Conservation (phyloP, 2,329 filamentous ascomycete species). For the Ramularia collo-cygni region DNA sequence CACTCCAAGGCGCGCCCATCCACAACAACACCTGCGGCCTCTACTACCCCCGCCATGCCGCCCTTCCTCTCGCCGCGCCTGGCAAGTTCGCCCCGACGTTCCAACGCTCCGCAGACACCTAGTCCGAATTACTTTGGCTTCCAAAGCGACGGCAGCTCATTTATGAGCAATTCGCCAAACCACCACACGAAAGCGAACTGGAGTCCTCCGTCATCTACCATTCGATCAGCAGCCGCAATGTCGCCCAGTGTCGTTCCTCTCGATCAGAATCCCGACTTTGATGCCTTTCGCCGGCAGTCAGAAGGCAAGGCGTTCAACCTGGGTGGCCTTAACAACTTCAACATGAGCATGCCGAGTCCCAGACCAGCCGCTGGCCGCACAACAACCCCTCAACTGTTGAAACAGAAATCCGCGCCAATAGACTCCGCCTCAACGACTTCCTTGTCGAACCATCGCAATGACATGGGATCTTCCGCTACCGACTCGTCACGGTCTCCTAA, state of each 20-base stretch:
- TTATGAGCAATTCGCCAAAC: slow-evolving; percentile 34
- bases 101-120: slow-evolving; percentile 24
- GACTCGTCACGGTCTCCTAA: slow-evolving; percentile 39
- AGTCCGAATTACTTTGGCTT: slow-evolving; percentile 89
- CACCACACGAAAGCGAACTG: slow-evolving; percentile 61
- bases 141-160: slow-evolving; percentile 56
- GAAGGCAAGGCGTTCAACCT: slow-evolving; percentile 44
- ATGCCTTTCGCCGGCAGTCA: slow-evolving; percentile 68
- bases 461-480: slow-evolving; percentile 22
- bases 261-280: slow-evolving; percentile 74
- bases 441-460: slow-evolving; percentile 13
- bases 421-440: slow-evolving; percentile 32
- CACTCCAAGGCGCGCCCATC: slow-evolving; percentile 4
- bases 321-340: slow-evolving; percentile 37
- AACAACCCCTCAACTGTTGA: slow-evolving; percentile 9
- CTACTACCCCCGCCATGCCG: slow-evolving; percentile 21
- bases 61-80: slow-evolving; percentile 25
- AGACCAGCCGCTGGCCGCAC: slow-evolving; percentile 19
- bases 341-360: slow-evolving; percentile 25
- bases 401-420: slow-evolving; percentile 35
- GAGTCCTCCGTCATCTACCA: slow-evolving; percentile 64
- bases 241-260: slow-evolving; percentile 64
- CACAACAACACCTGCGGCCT: slow-evolving; percentile 2
- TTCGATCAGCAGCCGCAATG: slow-evolving; percentile 61
- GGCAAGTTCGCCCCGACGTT: slow-evolving; percentile 15